Percentiles rank a stretch among this genome's conserved stretches.
phyloP scores from a whole-genome alignment of 306 rosid species.

The Mimosa bimucronata region DNA sequence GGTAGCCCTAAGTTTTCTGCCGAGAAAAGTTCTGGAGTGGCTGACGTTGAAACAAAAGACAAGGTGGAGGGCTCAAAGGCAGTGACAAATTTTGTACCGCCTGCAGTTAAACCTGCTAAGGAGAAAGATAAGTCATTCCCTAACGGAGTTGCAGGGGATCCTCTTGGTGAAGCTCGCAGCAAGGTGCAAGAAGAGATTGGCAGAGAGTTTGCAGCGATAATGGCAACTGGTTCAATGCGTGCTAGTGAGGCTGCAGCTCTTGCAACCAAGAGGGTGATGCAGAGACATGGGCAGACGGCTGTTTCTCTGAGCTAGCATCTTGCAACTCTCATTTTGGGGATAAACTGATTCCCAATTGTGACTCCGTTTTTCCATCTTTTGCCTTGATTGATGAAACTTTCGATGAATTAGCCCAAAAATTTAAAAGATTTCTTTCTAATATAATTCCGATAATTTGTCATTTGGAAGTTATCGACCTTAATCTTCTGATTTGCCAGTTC shows the following conservation, averaged over 20 bases:
- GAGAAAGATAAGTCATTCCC: slow-evolving; percentile 26
- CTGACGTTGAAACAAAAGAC: slow-evolving; percentile 23
- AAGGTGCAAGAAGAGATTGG: slow-evolving; percentile 89
- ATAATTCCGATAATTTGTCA: too few species aligned
- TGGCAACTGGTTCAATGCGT: slow-evolving; percentile 88
- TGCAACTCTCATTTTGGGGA: background rate
- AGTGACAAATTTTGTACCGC: slow-evolving; percentile 8
- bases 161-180: slow-evolving; percentile 77
- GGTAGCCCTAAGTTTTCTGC: slow-evolving; percentile 23
- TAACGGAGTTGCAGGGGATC: slow-evolving; percentile 51
- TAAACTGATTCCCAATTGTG: background rate
- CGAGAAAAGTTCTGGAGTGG: background rate
- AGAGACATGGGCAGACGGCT: slow-evolving; percentile 64
- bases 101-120: slow-evolving; percentile 37
- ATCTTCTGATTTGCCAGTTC: background rate
- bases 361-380: background rate
- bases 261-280: slow-evolving; percentile 91
- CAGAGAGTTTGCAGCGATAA: slow-evolving; percentile 77
- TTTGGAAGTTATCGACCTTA: background rate
- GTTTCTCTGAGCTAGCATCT: slow-evolving; percentile 56
- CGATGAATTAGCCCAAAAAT: background rate
- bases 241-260: slow-evolving; percentile 97
- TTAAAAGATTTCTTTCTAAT: background rate
- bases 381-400: background rate
- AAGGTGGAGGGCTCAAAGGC: slow-evolving; percentile 37